Evolutionary conservation across 164 flowering plant genomes (phyloP).

Genomic region (Vitis amurensis): DNA sequence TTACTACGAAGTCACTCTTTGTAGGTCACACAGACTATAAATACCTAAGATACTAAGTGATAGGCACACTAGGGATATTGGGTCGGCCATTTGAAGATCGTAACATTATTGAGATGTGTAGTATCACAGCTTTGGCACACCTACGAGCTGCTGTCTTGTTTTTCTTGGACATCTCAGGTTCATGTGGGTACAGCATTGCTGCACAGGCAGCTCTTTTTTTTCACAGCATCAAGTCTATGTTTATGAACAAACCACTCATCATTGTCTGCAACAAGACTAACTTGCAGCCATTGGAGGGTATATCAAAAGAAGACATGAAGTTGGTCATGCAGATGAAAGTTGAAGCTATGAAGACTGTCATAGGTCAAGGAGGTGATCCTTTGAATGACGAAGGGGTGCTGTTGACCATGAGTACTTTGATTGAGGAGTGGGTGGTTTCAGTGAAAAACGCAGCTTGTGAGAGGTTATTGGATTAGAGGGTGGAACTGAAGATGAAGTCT

Average conservation of each 20-base stretch:
- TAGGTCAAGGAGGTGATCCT: conserved; percentile 67
- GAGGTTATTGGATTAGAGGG: conserved; percentile 77
- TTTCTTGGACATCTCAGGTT: conserved; percentile 86
- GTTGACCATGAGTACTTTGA: conserved; percentile 84
- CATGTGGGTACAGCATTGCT: conserved; percentile 87
- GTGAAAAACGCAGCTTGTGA: conserved; percentile 94
- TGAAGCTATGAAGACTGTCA: conserved; percentile 79
- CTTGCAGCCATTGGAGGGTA: conserved; percentile 77
- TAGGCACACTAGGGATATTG: conserved; percentile 91
- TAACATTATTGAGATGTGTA: conserved; percentile 94
- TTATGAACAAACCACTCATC: conserved; percentile 83
- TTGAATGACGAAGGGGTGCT: conserved; percentile 54
- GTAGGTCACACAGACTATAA: conserved; percentile 94
- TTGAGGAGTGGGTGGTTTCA: conserved; percentile 76
- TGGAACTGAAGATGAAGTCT: conserved; percentile 83
- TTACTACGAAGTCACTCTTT: conserved; percentile 88
- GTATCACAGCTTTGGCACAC: conserved; percentile 91
- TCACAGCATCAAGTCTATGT: conserved; percentile 88
- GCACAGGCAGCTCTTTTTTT: conserved; percentile 61
- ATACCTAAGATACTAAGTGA: conserved; percentile 83
- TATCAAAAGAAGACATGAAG: conserved; percentile 78
- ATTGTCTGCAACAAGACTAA: conserved; percentile 92
- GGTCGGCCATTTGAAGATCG: conserved; percentile 92
- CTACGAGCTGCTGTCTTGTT: conserved; percentile 83
- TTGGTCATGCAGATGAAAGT: conserved; percentile 77